A percentile compares a stretch with the other conserved stretches of the same genome.
Evolutionary conservation across 176 grass and related monocot species (phyloP).

Genomic region (Aegilops umbellulata): DNA sequence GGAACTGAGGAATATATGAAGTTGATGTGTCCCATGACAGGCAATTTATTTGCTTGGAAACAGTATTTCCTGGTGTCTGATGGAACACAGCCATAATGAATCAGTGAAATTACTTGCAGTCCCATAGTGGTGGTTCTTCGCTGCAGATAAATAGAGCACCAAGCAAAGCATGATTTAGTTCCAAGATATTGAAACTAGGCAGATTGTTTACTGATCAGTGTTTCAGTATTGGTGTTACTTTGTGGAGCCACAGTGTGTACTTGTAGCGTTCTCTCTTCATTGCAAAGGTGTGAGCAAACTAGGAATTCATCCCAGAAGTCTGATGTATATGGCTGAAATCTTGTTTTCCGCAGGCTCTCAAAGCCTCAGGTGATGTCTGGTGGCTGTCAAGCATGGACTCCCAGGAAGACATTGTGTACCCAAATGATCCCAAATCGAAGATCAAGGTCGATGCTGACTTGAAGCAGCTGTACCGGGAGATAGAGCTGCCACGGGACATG

Average conservation of each 20-base stretch:
- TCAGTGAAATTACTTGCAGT: not conserved
- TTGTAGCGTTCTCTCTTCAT: not conserved
- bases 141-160: not conserved
- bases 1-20: not conserved
- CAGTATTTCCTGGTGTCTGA: not conserved
- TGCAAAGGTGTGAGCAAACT: not conserved
- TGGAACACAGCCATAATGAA: not conserved
- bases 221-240: not conserved
- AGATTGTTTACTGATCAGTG: not conserved
- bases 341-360: slow-evolving; percentile 41
- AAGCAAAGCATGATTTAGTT: not conserved
- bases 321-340: not conserved
- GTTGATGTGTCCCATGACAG: not conserved
- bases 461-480: slow-evolving; percentile 40
- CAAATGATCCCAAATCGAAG: slow-evolving; percentile 43
- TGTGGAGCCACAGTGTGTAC: not conserved
- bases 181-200: not conserved
- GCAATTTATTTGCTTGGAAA: not conserved
- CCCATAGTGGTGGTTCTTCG: not conserved
- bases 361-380: slow-evolving; percentile 43
- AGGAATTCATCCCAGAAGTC: not conserved
- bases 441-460: slow-evolving; percentile 53
- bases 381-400: slow-evolving; percentile 58
- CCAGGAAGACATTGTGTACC: slow-evolving; percentile 54
- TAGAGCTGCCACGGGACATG: slow-evolving; percentile 66